phyloP scores from a whole-genome alignment of 345 rosid genomes.

The Noccaea bulbosa region DNA sequence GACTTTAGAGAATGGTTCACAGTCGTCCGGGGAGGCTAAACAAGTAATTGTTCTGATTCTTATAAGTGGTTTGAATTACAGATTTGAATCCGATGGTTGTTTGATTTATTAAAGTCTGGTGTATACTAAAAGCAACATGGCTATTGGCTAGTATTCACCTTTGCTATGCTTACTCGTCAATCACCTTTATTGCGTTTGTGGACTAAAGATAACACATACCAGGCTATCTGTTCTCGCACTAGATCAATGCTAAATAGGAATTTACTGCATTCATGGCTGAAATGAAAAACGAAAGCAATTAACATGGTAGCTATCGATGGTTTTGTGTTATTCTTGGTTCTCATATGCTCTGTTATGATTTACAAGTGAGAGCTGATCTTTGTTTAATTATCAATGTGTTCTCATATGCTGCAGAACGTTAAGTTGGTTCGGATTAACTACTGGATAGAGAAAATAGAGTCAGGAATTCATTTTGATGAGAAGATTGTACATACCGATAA shows the following conservation, averaged over 20 bases:
- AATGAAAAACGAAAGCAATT: neutral
- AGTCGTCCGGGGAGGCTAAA: conserved; percentile 61
- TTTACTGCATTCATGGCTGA: conserved; percentile 2
- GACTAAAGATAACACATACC: no score
- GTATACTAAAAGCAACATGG: neutral
- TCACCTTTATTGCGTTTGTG: neutral
- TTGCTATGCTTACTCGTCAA: conserved; percentile 2
- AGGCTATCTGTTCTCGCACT: conserved; percentile 18
- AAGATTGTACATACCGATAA: conserved; percentile 82
- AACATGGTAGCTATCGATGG: conserved; percentile 13
- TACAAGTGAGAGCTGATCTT: conserved; percentile 1
- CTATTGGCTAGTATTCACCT: conserved; percentile 1
- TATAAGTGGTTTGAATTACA: conserved; percentile 36
- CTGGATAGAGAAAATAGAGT: conserved; percentile 86
- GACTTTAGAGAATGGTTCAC: conserved; percentile 62
- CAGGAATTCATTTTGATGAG: conserved; percentile 86
- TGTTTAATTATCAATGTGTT: conserved; percentile 18
- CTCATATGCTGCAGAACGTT: conserved; percentile 81
- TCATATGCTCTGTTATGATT: conserved; percentile 8
- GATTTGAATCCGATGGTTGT: neutral
- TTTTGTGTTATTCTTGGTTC: neutral
- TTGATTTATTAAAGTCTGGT: neutral
- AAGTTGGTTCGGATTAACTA: conserved; percentile 80
- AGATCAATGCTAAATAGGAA: conserved; percentile 8
- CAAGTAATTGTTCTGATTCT: conserved; percentile 54